A percentile compares a stretch with the other conserved stretches of the same genome.
phyloP scores from a whole-genome alignment of 768 basidiomycete species.

The Wakefieldia striispora region DNA sequence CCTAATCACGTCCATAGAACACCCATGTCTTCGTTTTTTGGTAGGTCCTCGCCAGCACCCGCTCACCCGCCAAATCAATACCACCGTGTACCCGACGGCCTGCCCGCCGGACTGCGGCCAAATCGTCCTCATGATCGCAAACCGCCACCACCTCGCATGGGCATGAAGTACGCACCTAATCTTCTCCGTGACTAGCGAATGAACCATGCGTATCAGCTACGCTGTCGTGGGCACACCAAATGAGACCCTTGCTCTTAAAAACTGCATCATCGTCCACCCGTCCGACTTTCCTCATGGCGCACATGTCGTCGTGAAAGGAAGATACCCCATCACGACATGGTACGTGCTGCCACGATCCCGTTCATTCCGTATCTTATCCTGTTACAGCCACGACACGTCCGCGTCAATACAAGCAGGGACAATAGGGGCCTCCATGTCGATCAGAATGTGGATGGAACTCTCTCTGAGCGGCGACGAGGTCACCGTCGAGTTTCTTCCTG shows the following conservation, averaged over 20 bases:
- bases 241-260: conserved; percentile 70
- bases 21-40: conserved; percentile 42
- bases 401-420: conserved; percentile 63
- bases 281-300: conserved; percentile 70
- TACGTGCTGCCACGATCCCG: conserved; percentile 38
- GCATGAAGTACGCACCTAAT: conserved; percentile 20
- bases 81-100: conserved; percentile 41
- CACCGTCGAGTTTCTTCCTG: conserved; percentile 61
- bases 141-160: conserved; percentile 33
- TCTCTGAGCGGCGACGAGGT: conserved; percentile 76
- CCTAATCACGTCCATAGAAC: not conserved
- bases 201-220: conserved; percentile 37
- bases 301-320: conserved; percentile 74
- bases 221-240: conserved; percentile 60
- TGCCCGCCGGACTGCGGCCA: conserved; percentile 36
- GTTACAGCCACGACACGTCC: conserved; percentile 72
- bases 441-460: conserved; percentile 89
- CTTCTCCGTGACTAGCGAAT: not conserved
- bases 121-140: conserved; percentile 41
- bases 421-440: conserved; percentile 74
- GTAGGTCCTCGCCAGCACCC: conserved; percentile 32
- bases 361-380: conserved; percentile 26
- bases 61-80: conserved; percentile 40
- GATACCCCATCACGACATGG: conserved; percentile 73
- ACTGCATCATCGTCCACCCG: conserved; percentile 78